Percentiles rank a stretch among this genome's conserved stretches.
phyloP scores from a whole-genome alignment of 306 rosid genomes.

The Styphnolobium japonicum region DNA sequence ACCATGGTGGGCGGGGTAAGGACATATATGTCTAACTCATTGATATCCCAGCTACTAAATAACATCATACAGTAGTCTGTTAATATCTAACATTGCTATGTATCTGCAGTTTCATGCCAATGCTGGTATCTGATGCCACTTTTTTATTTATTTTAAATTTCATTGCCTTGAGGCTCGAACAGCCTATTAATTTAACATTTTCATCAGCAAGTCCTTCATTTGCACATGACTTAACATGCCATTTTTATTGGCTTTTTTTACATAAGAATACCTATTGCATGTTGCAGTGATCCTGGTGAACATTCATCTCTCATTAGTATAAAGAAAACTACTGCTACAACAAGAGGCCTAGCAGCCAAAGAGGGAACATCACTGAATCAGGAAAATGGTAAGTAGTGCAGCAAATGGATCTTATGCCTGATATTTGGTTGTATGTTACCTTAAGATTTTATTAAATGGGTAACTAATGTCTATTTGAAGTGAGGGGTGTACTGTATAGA shows the following conservation, averaged over 20 bases:
- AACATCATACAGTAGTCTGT: neutral
- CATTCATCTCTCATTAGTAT: conserved; percentile 24
- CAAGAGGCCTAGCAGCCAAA: conserved; percentile 12
- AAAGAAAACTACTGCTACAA: conserved; percentile 28
- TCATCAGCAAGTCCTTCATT: neutral
- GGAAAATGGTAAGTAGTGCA: conserved; percentile 37
- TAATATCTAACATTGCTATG: neutral
- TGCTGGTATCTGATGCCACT: neutral
- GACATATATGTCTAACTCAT: neutral
- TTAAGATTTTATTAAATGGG: neutral
- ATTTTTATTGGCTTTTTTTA: neutral
- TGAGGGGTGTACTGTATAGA: no score
- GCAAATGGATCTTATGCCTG: conserved; percentile 15
- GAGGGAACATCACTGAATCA: conserved; percentile 19
- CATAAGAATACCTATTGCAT: neutral
- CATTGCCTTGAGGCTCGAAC: neutral
- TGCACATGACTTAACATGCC: neutral
- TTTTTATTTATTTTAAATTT: neutral
- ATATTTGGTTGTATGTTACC: conserved; percentile 8
- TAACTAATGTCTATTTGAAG: neutral
- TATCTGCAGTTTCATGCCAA: neutral
- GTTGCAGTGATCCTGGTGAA: conserved; percentile 34
- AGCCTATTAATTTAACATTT: neutral
- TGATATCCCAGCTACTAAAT: neutral
- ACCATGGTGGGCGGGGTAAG: neutral